Percentiles rank a stretch among this genome's conserved stretches.
Conservation (phyloP, 2,329 filamentous ascomycete species). For the Colletotrichum shisoi region DNA sequence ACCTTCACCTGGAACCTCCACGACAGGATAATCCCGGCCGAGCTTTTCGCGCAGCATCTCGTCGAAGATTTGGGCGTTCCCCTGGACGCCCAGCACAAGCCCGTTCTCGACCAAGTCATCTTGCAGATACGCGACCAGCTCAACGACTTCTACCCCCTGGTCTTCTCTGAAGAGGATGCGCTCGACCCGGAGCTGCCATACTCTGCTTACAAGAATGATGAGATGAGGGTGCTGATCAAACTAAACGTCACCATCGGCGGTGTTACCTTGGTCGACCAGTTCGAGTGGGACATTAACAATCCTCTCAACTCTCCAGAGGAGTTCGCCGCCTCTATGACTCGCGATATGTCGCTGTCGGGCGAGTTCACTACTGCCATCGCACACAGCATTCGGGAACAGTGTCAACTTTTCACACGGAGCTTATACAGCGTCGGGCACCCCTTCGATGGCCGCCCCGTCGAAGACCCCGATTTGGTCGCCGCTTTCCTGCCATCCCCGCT, state of each 20-base stretch:
- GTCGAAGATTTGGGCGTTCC: conserved; percentile 88
- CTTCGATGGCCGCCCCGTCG: conserved; percentile 91
- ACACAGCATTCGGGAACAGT: conserved; percentile 95
- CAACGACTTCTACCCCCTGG: conserved; percentile 90
- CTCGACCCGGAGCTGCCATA: conserved; percentile 91
- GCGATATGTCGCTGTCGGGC: conserved; percentile 87
- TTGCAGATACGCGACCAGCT: conserved; percentile 87
- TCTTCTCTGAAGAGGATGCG: conserved; percentile 87
- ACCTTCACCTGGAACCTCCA: conserved; percentile 99
- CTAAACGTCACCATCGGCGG: conserved; percentile 97
- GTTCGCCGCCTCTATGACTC: conserved; percentile 88
- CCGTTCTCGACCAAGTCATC: conserved; percentile 67
- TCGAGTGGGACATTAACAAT: conserved; percentile 99
- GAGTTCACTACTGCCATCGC: conserved; percentile 98
- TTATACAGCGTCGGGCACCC: conserved; percentile 92
- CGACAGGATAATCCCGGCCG: conserved; percentile 80
- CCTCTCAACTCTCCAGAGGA: conserved; percentile 92
- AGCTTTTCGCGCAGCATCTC: conserved; percentile 86
- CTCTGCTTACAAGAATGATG: conserved; percentile 95
- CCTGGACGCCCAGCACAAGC: conserved; percentile 65
- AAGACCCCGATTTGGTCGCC: conserved; percentile 86
- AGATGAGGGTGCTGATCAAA: conserved; percentile 96
- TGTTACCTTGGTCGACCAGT: conserved; percentile 93
- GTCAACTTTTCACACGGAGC: conserved; percentile 91
- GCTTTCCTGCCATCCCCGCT: conserved; percentile 88